phyloP scores from a whole-genome alignment of 179 eudicot species.

The Beta macrorhiza region DNA sequence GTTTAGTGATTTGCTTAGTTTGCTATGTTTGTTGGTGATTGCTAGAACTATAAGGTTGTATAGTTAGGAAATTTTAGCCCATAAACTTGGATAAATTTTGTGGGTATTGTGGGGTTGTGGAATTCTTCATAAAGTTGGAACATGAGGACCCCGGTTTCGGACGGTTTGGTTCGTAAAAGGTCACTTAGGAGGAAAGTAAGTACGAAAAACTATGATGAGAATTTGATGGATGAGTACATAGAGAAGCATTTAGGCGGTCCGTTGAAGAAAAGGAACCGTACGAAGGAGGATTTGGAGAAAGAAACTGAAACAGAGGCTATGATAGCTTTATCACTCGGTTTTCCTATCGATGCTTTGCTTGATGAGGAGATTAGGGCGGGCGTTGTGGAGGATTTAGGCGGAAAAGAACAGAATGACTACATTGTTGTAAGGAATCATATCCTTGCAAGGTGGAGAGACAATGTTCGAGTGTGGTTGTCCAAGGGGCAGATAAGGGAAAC shows the following conservation, averaged over 20 bases:
- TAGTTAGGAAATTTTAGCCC: constrained; percentile 15
- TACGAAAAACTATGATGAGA: constrained; percentile 65
- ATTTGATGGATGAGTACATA: constrained; percentile 77
- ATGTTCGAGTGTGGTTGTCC: constrained; percentile 71
- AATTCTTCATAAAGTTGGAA: constrained; percentile 3
- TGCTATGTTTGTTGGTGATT: constrained; percentile 5
- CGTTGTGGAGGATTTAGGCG: constrained; percentile 69
- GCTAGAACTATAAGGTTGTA: background rate
- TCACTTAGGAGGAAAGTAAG: constrained; percentile 60
- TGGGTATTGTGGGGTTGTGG: constrained; percentile 21
- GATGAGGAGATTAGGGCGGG: constrained; percentile 85
- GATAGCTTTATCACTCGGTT: constrained; percentile 87
- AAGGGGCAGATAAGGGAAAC: constrained; percentile 83
- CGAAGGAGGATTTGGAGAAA: constrained; percentile 73
- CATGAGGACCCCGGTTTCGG: constrained; percentile 50
- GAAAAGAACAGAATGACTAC: constrained; percentile 89
- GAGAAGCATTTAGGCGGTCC: constrained; percentile 68
- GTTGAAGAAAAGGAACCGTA: constrained; percentile 59
- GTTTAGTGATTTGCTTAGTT: background rate
- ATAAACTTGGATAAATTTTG: background rate
- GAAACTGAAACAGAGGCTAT: constrained; percentile 91
- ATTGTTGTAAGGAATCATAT: constrained; percentile 95
- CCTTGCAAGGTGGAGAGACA: constrained; percentile 81
- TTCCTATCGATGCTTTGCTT: constrained; percentile 82
- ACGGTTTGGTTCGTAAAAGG: constrained; percentile 47